Conservation (phyloP, 352 stramenopile genomes). For the Phytophthora citricola region DNA sequence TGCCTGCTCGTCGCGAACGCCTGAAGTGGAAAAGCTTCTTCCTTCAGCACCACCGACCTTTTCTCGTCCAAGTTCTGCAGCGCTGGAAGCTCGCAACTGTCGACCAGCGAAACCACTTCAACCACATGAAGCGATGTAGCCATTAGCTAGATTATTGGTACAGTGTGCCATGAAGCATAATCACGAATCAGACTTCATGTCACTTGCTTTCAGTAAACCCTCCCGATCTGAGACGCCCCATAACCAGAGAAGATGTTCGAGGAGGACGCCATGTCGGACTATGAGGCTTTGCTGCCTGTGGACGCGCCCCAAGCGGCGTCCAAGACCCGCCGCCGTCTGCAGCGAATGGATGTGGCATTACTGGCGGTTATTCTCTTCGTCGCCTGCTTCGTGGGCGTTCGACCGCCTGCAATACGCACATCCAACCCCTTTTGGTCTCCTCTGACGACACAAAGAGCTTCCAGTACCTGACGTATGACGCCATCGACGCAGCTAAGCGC, state of each 20-base stretch:
- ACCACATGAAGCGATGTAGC: constrained; percentile 32
- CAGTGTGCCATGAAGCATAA: constrained; percentile 33
- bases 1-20: constrained; percentile 26
- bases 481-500: constrained; percentile 49
- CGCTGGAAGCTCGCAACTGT: constrained; percentile 7
- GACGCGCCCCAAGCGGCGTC: constrained; percentile 9
- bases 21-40: constrained; percentile 22
- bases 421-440: constrained; percentile 45
- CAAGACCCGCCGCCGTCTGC: constrained; percentile 32
- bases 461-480: constrained; percentile 66
- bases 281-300: constrained; percentile 33
- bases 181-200: constrained; percentile 1
- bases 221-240: constrained; percentile 11
- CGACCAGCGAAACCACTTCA: constrained; percentile 20
- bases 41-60: constrained; percentile 11
- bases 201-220: constrained; percentile 25
- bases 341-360: constrained; percentile 58
- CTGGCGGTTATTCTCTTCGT: constrained; percentile 56
- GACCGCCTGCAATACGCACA: constrained; percentile 45
- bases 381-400: constrained; percentile 58
- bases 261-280: constrained; percentile 14
- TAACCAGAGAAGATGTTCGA: constrained; percentile 31
- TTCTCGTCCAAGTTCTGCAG: constrained; percentile 21
- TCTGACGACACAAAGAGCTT: neutral
- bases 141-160: constrained; percentile 3